A percentile compares a stretch with the other conserved stretches of the same genome.
Evolutionary conservation across 441 rosid genomes (phyloP).

Genomic region (Erodium texanum): DNA sequence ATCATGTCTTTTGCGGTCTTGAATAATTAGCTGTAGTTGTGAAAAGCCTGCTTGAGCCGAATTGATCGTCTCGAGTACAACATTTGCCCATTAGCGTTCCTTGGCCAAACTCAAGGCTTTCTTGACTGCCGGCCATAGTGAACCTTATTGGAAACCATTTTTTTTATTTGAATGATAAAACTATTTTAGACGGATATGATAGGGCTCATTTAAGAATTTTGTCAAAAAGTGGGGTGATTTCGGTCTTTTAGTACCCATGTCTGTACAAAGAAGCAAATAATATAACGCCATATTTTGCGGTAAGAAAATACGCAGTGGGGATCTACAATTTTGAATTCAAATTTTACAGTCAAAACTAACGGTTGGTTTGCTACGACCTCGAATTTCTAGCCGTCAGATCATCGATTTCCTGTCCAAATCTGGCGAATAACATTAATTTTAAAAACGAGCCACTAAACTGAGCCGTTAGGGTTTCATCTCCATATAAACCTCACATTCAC

Average conservation of each 20-base stretch:
- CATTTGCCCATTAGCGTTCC: no score
- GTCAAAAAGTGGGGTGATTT: not conserved
- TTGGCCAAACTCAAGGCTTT: no score
- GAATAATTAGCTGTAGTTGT: no score
- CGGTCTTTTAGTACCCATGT: not conserved
- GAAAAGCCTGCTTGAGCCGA: no score
- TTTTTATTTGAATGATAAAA: no score
- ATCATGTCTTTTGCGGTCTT: no score
- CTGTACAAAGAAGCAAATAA: not conserved
- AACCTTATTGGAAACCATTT: no score
- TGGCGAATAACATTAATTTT: not conserved
- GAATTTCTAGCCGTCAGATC: conserved; percentile 10
- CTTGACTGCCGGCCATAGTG: no score
- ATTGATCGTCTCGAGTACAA: no score
- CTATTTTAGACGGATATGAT: no score
- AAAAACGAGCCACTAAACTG: not conserved
- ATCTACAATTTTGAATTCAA: not conserved
- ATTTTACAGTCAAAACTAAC: not conserved
- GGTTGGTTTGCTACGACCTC: not conserved
- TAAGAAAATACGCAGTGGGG: not conserved
- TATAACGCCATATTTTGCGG: not conserved
- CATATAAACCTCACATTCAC: conserved; percentile 9
- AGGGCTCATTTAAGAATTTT: no score
- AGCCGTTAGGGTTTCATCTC: conserved; percentile 13
- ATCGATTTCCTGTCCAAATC: conserved; percentile 15